Conservation (phyloP, 2,329 filamentous ascomycete species). For the Beauveria caledonica region DNA sequence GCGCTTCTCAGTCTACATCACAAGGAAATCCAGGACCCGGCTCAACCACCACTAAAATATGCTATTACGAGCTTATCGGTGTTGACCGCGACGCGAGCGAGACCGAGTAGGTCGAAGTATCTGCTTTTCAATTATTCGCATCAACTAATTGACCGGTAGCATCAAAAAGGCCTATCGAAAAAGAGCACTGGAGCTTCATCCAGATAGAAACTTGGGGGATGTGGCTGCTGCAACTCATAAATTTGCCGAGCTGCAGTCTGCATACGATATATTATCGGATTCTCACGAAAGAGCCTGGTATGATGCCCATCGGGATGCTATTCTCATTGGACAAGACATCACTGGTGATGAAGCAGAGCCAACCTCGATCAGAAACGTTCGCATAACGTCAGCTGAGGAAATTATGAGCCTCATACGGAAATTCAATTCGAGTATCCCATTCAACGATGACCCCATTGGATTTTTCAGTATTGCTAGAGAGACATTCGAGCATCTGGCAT, state of each 20-base stretch:
- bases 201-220: conserved; percentile 86
- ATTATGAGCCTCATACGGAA: conserved; percentile 69
- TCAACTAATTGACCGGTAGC: conserved; percentile 31
- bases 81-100: conserved; percentile 66
- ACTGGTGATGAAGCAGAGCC: conserved; percentile 37
- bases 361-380: conserved; percentile 59
- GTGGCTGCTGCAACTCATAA: conserved; percentile 72
- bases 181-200: conserved; percentile 88
- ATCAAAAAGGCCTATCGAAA: conserved; percentile 89
- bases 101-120: conserved; percentile 57
- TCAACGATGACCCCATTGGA: conserved; percentile 69
- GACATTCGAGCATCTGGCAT: conserved; percentile 70
- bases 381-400: conserved; percentile 72
- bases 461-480: conserved; percentile 77
- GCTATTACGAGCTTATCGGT: conserved; percentile 78
- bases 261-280: conserved; percentile 93
- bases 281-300: conserved; percentile 96
- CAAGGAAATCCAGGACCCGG: conserved; percentile 23
- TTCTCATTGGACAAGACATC: conserved; percentile 58
- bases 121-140: background rate
- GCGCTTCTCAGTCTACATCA: conserved; percentile 46
- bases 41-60: conserved; percentile 50
- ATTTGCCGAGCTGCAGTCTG: conserved; percentile 87
- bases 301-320: conserved; percentile 83
- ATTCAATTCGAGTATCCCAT: conserved; percentile 71